Percentiles rank a stretch among this genome's conserved stretches.
Evolutionary conservation across 129 eudicot genomes (phyloP).

Genomic region (Escallonia rubra): DNA sequence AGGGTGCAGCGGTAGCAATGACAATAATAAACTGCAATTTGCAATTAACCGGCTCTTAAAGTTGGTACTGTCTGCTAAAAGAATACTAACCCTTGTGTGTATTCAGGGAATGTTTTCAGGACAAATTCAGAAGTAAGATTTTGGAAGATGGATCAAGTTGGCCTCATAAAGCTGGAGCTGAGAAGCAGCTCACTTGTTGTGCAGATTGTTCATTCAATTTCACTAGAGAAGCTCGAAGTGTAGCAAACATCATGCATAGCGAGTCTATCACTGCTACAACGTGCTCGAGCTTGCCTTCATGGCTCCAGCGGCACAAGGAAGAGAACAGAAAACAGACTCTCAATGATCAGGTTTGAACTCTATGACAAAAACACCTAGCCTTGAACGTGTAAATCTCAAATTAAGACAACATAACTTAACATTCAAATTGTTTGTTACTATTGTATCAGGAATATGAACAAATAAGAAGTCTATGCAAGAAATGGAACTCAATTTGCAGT

Average conservation of each 20-base stretch:
- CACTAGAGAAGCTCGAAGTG: constrained; percentile 41
- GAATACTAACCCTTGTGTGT: background rate
- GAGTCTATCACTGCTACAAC: constrained; percentile 28
- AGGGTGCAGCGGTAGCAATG: too few species aligned
- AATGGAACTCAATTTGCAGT: constrained; percentile 66
- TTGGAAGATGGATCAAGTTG: constrained; percentile 17
- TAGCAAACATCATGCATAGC: constrained; percentile 19
- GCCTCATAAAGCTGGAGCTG: constrained; percentile 13
- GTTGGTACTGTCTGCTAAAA: too few species aligned
- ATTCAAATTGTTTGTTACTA: background rate
- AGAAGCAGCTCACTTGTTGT: constrained; percentile 46
- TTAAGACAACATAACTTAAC: background rate
- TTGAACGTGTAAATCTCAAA: background rate
- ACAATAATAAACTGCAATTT: too few species aligned
- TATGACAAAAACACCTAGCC: background rate
- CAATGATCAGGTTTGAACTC: constrained; percentile 38
- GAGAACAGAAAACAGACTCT: constrained; percentile 32
- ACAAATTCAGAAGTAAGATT: constrained; percentile 12
- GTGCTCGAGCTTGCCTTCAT: constrained; percentile 69
- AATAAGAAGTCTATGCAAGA: constrained; percentile 58
- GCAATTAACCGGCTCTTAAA: too few species aligned
- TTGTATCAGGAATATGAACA: constrained; percentile 52
- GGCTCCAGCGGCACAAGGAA: constrained; percentile 83
- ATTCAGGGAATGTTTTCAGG: constrained; percentile 17
- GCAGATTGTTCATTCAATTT: constrained; percentile 40